phyloP scores from a whole-genome alignment of 305 asterid species.

The Withania somnifera region DNA sequence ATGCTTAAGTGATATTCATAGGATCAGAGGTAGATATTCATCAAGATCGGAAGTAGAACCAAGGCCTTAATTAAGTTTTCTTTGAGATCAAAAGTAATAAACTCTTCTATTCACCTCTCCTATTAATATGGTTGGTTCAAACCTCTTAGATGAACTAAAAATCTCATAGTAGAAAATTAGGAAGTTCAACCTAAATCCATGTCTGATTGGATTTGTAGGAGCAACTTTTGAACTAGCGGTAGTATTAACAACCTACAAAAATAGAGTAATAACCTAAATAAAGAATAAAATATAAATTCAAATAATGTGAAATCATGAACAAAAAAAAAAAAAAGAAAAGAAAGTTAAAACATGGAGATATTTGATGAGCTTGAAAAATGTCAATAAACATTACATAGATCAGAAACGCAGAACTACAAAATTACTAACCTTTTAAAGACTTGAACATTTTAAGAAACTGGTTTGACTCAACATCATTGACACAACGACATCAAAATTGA shows the following conservation, averaged over 20 bases:
- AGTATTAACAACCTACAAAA: slow-evolving; percentile 65
- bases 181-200: slow-evolving; percentile 73
- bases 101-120: too few species aligned
- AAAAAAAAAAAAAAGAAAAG: neutral
- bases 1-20: too few species aligned
- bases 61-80: too few species aligned
- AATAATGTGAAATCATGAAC: neutral
- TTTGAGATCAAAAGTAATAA: too few species aligned
- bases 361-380: neutral
- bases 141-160: slow-evolving; percentile 85
- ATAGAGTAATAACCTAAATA: neutral
- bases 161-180: slow-evolving; percentile 89
- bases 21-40: too few species aligned
- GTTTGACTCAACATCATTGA: neutral
- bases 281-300: neutral
- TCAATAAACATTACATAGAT: neutral
- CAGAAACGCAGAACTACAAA: neutral
- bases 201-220: slow-evolving; percentile 80
- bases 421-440: neutral
- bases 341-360: neutral
- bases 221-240: slow-evolving; percentile 61
- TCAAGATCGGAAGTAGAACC: too few species aligned
- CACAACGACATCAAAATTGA: neutral
- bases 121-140: neutral
- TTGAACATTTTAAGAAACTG: neutral